phyloP scores from a whole-genome alignment of 345 rosid species.

The Populus tremula region DNA sequence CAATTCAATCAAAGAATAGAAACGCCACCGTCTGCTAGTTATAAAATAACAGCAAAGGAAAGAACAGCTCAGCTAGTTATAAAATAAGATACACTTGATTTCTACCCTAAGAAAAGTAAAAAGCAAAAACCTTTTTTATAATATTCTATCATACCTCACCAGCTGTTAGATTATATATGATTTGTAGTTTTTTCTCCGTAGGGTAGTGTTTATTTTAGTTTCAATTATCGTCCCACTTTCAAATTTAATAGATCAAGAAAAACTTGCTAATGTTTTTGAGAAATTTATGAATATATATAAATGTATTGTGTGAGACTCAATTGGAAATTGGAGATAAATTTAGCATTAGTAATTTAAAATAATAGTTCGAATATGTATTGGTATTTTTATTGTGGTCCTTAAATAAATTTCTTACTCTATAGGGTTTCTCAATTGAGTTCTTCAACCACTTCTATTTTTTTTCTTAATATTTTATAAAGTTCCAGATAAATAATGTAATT shows the following conservation, averaged over 20 bases:
- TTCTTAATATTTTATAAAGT: not conserved
- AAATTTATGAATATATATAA: not conserved
- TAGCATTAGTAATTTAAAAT: not conserved
- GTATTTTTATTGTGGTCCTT: no score
- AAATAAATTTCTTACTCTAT: no score
- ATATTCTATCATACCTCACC: not conserved
- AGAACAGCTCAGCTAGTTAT: not conserved
- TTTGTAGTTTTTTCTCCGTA: not conserved
- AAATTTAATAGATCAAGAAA: not conserved
- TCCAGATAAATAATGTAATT: not conserved
- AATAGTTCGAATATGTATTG: not conserved
- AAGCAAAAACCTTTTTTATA: not conserved
- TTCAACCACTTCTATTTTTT: not conserved
- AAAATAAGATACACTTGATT: conserved; percentile 6
- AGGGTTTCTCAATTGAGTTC: not conserved
- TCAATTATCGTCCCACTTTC: not conserved
- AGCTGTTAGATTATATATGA: not conserved
- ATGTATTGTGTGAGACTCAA: not conserved
- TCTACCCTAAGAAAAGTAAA: not conserved
- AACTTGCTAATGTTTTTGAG: not conserved
- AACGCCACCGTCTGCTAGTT: not conserved
- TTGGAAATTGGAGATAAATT: not conserved
- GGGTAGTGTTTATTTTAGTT: not conserved
- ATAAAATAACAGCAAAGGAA: not conserved
- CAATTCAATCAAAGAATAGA: not conserved